These are phyloP conservation scores for Phaeodactylum tricornutum DNA, from an alignment of 108 stramenopile species.

Conservation along the genomic window DNA sequence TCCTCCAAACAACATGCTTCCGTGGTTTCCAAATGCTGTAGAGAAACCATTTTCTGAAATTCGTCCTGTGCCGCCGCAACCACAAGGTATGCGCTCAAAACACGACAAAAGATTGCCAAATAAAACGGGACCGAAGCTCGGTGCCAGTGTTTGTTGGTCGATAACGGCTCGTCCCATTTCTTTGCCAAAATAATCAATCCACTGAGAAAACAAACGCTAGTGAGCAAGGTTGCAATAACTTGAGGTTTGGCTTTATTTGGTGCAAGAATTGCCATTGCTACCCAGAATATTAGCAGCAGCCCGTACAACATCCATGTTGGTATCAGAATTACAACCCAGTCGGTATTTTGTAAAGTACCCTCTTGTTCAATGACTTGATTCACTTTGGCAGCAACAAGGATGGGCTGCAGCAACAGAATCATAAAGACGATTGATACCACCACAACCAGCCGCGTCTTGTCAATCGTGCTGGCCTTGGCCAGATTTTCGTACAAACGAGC, in stretches of 20 bases:
- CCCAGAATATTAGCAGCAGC: slow-evolving; percentile 16
- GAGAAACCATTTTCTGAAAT: slow-evolving; percentile 50
- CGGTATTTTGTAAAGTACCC: slow-evolving; percentile 33
- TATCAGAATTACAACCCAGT: slow-evolving; percentile 45
- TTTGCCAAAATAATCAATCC: not conserved
- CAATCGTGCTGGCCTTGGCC: slow-evolving; percentile 27
- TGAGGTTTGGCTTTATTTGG: too few relatives aligned
- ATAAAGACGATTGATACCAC: slow-evolving; percentile 24
- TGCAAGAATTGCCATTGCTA: too few relatives aligned
- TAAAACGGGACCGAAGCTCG: slow-evolving; percentile 14
- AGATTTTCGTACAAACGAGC: slow-evolving; percentile 53
- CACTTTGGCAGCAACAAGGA: slow-evolving; percentile 61
- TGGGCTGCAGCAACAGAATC: slow-evolving; percentile 55
- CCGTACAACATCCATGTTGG: slow-evolving; percentile 51
- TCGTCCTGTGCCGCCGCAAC: slow-evolving; percentile 30
- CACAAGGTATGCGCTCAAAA: too few relatives aligned
- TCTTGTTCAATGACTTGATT: slow-evolving; percentile 40
- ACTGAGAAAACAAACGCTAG: slow-evolving; percentile 8
- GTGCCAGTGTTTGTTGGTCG: not conserved
- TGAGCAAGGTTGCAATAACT: too few relatives aligned
- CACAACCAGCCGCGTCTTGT: slow-evolving; percentile 49
- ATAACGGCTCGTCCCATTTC: slow-evolving; percentile 3
- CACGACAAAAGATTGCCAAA: slow-evolving; percentile 27
- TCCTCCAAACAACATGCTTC: slow-evolving; percentile 43
- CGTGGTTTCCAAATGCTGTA: slow-evolving; percentile 6